These are phyloP conservation scores for Rhizophagus clarus DNA, from an alignment of 192 early-diverging fungal genomes.

Conservation along the genomic window DNA sequence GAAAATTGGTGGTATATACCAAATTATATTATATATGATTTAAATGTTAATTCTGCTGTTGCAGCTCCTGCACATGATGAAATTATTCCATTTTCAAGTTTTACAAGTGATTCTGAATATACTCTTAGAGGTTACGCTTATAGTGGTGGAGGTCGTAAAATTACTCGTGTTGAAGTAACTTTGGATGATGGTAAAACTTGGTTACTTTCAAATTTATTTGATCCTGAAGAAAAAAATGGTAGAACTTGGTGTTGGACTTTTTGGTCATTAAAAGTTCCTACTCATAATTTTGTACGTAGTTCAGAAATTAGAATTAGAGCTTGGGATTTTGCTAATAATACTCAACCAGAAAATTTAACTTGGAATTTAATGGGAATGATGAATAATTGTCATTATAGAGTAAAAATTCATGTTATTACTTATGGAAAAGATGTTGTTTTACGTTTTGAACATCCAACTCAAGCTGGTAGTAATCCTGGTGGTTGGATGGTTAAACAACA, in stretches of 20 bases:
- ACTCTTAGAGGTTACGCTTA: constrained; percentile 79
- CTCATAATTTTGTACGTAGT: constrained; percentile 39
- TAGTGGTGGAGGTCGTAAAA: constrained; percentile 69
- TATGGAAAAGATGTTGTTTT: constrained; percentile 25
- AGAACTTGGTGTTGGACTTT: constrained; percentile 67
- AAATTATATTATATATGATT: constrained; percentile 72
- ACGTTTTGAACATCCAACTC: constrained; percentile 58
- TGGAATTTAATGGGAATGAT: constrained; percentile 83
- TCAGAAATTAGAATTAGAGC: constrained; percentile 61
- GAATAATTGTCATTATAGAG: constrained; percentile 66
- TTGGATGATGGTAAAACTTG: constrained; percentile 84
- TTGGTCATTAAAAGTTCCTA: constrained; percentile 50
- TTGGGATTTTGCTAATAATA: constrained; percentile 63
- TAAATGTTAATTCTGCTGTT: constrained; percentile 82
- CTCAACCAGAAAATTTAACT: constrained; percentile 57
- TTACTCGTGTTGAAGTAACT: constrained; percentile 80
- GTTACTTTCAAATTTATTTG: constrained; percentile 62
- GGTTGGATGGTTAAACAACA: constrained; percentile 58
- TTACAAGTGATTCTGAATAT: constrained; percentile 32
- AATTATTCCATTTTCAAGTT: constrained; percentile 22
- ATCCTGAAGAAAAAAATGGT: constrained; percentile 36
- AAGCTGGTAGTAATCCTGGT: constrained; percentile 40
- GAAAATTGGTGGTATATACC: constrained; percentile 56
- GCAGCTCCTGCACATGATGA: constrained; percentile 63
- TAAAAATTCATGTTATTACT: constrained; percentile 45